Evolutionary conservation across 345 rosid genomes (phyloP), one percentile per base, ranked within the genome.

Genomic region (Conringia planisiliqua): DNA sequence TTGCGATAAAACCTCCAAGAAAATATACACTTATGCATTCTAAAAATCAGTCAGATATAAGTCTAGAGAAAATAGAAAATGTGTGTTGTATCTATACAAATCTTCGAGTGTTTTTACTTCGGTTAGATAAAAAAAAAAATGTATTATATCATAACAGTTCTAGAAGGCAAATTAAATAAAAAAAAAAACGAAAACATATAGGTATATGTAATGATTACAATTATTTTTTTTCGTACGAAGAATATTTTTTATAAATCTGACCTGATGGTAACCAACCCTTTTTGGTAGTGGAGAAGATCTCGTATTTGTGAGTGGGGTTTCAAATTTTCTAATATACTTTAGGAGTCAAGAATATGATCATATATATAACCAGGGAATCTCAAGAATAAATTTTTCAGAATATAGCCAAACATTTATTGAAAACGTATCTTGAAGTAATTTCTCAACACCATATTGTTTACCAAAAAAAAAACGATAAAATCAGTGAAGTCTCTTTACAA

Each of bases 281-380:
- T 52, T 51, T 52, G 39, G 40, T 52, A 69, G 65, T 76, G 79
- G 74, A 75, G 73, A 69, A 76, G 63, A 69, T 69, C 79, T 61
- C 61, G 63, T 39, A 61, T 32, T 51, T 30, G 39, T 68, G 69
- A 68, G 69, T 59, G 79, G 64, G 27, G n/a, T 13, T 51, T 40
- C 64, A 40, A 33, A 27, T 51, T 51, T 16, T 61, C 60, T 61
- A 52, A 24, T 62, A 42, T 42, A 62, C 40, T 52, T 52, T 52
- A 76, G 40, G 38, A 62, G 75, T 76, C 70, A 76, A 69, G 47
- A 62, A 43, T 70, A 20, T 54, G 57, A 61, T 68, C 64, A 69
- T 76, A 42, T 43, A 69, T 76, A 42, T 43, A 61, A 69, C 48
- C 17, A 52, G 26, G 62, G 79, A 69, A 68, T 68, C 55, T 75